phyloP scores from a whole-genome alignment of 306 rosid genomes.

The Hippophae tibetana region DNA sequence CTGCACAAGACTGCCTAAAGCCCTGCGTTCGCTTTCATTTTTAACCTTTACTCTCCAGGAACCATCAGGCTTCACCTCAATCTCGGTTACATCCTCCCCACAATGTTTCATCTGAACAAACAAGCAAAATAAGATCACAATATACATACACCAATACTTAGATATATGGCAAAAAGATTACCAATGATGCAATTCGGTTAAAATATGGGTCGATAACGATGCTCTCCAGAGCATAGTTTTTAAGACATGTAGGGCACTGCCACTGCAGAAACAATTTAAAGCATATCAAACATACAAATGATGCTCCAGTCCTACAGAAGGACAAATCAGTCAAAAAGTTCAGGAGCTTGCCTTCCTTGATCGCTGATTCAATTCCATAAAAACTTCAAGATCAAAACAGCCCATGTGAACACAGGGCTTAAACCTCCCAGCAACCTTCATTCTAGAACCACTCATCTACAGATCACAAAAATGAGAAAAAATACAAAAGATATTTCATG shows the following conservation, averaged over 20 bases:
- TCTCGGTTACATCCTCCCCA: conserved; percentile 81
- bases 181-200: conserved; percentile 68
- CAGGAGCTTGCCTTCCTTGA: conserved; percentile 76
- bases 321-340: neutral
- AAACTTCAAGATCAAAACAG: conserved; percentile 96
- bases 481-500: conserved; percentile 5
- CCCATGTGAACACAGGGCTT: conserved; percentile 93
- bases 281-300: conserved; percentile 15
- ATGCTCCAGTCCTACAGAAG: neutral
- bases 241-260: conserved; percentile 95
- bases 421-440: conserved; percentile 96
- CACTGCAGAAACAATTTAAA: conserved; percentile 67
- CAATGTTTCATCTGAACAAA: conserved; percentile 64
- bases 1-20: conserved; percentile 54
- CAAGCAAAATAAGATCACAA: neutral
- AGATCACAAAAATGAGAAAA: conserved; percentile 15
- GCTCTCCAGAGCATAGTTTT: conserved; percentile 83
- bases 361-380: conserved; percentile 92
- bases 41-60: conserved; percentile 86
- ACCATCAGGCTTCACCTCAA: conserved; percentile 95
- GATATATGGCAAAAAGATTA: conserved; percentile 23
- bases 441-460: conserved; percentile 98
- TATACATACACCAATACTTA: neutral
- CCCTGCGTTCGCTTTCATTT: conserved; percentile 68
- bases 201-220: conserved; percentile 85